Conservation (phyloP, 2,329 filamentous ascomycete genomes). For the Drechslerella dactyloides region DNA sequence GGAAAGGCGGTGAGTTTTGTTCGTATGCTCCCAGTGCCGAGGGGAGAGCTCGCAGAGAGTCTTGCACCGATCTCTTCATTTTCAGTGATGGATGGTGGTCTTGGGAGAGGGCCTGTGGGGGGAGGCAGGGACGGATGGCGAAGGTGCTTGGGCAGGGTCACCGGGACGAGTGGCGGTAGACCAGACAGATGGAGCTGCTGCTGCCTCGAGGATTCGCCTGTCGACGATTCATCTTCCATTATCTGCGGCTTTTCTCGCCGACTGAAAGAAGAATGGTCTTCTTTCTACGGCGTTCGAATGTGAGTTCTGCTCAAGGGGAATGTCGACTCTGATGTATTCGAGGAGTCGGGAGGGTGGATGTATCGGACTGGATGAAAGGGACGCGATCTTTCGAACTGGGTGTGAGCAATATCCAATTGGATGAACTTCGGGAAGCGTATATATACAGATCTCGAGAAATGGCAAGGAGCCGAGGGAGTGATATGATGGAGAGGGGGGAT, state of each 20-base stretch:
- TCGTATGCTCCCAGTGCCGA: conserved; percentile 3
- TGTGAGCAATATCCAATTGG: background rate
- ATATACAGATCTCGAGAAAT: background rate
- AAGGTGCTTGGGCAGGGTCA: conserved; percentile 26
- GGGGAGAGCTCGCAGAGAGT: conserved; percentile 27
- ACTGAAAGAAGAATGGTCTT: background rate
- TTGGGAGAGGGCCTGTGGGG: conserved; percentile 33
- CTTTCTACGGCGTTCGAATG: background rate
- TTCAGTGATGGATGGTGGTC: conserved; percentile 30
- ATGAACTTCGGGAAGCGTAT: background rate
- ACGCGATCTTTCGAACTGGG: background rate
- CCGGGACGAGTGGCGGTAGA: conserved; percentile 15
- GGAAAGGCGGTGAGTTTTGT: conserved; percentile 30
- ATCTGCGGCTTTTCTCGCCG: background rate
- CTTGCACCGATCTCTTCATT: conserved; percentile 37
- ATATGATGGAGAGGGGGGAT: background rate
- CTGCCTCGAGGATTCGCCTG: conserved; percentile 2
- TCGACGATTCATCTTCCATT: conserved; percentile 3
- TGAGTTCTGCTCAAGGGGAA: too few relatives aligned
- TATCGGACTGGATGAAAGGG: background rate
- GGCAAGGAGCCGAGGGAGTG: background rate
- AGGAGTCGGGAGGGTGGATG: too few relatives aligned
- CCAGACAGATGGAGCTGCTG: conserved; percentile 14
- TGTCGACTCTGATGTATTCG: too few relatives aligned
- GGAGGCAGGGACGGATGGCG: conserved; percentile 34